Conservation (phyloP, 768 basidiomycete genomes). For the Pleurotus tuber-regium region DNA sequence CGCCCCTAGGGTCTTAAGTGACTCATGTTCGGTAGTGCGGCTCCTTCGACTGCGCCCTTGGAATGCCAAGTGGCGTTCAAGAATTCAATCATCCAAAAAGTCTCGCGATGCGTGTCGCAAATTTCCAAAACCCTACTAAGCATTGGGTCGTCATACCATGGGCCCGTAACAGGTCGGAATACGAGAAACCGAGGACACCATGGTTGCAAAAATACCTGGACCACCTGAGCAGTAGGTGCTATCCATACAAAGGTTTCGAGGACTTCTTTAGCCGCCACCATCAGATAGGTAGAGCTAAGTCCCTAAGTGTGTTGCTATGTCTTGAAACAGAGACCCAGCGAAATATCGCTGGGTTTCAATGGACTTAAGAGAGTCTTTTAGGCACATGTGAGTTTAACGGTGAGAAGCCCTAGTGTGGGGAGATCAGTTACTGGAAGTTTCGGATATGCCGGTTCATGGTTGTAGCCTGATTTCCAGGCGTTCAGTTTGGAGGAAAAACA, state of each 20-base stretch:
- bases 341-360: too few species aligned
- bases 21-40: constrained; percentile 5
- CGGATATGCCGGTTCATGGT: constrained; percentile 4
- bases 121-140: not conserved
- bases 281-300: too few species aligned
- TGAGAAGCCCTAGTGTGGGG: constrained; percentile 10
- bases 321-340: too few species aligned
- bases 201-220: too few species aligned
- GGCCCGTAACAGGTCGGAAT: too few species aligned
- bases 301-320: too few species aligned
- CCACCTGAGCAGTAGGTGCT: too few species aligned
- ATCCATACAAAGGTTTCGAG: too few species aligned
- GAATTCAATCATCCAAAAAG: not conserved
- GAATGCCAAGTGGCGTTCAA: not conserved
- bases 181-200: too few species aligned
- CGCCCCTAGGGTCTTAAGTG: constrained; percentile 1
- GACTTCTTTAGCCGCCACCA: too few species aligned
- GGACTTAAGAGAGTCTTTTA: not conserved
- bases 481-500: not conserved
- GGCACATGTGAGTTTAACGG: constrained; percentile 5
- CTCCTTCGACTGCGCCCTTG: not conserved
- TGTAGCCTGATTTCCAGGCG: constrained; percentile 4
- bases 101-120: not conserved
- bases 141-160: too few species aligned
- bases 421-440: not conserved